phyloP scores from a whole-genome alignment of 139 green algal species.

The Asterochloris erici region DNA sequence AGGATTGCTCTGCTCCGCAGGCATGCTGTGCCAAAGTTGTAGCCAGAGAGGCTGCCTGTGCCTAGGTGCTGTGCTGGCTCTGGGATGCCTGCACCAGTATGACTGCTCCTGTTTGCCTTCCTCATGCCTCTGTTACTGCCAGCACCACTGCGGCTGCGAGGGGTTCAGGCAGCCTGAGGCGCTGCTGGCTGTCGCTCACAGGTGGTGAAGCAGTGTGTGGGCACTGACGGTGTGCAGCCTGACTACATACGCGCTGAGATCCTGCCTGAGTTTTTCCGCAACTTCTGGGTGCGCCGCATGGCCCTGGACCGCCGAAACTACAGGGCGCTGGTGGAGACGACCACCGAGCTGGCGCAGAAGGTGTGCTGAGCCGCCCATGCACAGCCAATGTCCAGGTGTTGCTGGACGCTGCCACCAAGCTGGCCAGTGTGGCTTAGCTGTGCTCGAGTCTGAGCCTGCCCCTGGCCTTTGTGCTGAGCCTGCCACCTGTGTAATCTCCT shows the following conservation, averaged over 20 bases:
- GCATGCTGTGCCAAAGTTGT: too few species aligned
- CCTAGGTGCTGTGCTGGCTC: too few species aligned
- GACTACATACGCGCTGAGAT: constrained; percentile 92
- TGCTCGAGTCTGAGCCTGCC: too few species aligned
- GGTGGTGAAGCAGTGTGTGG: constrained; percentile 97
- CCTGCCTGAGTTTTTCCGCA: constrained; percentile 95
- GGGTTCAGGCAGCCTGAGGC: too few species aligned
- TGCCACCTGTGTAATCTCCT: too few species aligned
- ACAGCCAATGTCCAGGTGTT: neutral
- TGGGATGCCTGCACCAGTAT: too few species aligned
- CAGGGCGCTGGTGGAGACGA: constrained; percentile 94
- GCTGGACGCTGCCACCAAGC: neutral
- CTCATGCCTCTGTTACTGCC: too few species aligned
- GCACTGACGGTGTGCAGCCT: constrained; percentile 92
- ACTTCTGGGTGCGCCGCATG: constrained; percentile 98
- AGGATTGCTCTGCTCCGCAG: too few species aligned
- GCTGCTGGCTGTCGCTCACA: constrained; percentile 2
- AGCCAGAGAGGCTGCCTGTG: too few species aligned
- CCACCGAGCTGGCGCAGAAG: constrained; percentile 82
- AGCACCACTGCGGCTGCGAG: too few species aligned
- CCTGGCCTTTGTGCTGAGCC: too few species aligned
- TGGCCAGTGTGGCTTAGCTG: neutral
- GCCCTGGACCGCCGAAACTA: constrained; percentile 95
- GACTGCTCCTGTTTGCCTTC: too few species aligned
- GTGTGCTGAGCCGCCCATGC: constrained; percentile 23